Evolutionary conservation across 164 flowering plant genomes (phyloP), one percentile per base, ranked within the genome.

Genomic region (Litsea cubeba): DNA sequence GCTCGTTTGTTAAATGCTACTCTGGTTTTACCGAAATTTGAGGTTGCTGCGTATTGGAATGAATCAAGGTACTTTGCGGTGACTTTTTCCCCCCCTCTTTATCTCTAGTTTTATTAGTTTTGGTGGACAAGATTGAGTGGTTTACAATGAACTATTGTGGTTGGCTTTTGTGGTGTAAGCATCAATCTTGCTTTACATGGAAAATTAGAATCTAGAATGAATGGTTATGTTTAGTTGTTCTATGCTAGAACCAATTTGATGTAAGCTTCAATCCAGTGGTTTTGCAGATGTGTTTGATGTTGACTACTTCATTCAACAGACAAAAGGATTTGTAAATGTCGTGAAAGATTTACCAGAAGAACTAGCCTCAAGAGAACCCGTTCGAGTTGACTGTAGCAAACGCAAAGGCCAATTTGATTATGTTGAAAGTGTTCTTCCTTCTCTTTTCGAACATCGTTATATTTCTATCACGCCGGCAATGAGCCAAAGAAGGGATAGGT

Each of bases 201-300:
- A 12, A 28, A 66, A 10, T 26, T 22, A 17, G 30, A 22, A 35
- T 50, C 40, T 54, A 28, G 5, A 1, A 46, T n/a, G 71, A 67
- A 20, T 17, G 6, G 5, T 58, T 57, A n/a, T 65, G 5, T 5
- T 63, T 66, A n/a, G 57, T 46, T 74, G 30, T 66, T 64, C 57
- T 50, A 5, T 69, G 65, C 25, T 28, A n/a, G 49, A 25, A 65
- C 20, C n/a, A 23, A 49, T 72, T 54, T 46, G 65, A 70, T 74
- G 17, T 73, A 23, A 46, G 57, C 77, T 73, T 76, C 62, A 15
- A 63, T 15, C 20, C 95, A 95, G 99, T 86, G 99, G 97, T 74
- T 95, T 95, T 90, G 95, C 91, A 87, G 99, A 93, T 91, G 93
- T 93, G 28, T 95, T 93, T 86, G 99, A 95, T 84, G 97, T 88